Conservation (phyloP, 495 filamentous ascomycete genomes). For the Hypomontagnella submonticulosa region DNA sequence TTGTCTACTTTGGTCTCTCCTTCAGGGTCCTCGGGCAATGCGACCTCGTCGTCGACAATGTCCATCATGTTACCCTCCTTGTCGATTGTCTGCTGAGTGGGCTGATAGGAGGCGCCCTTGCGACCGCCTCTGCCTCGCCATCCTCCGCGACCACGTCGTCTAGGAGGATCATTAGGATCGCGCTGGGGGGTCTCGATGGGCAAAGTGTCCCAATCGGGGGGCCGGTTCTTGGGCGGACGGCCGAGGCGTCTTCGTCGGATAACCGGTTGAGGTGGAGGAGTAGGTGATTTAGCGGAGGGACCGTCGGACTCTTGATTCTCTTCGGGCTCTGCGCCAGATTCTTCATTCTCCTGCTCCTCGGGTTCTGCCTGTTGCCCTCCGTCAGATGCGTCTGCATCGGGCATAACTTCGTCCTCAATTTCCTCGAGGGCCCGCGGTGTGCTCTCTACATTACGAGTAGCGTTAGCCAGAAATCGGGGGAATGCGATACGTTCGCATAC, state of each 20-base stretch:
- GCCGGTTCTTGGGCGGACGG: constrained; percentile 84
- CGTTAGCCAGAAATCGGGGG: constrained; percentile 1
- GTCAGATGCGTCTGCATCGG: constrained; percentile 56
- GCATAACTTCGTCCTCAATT: constrained; percentile 63
- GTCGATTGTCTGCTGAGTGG: constrained; percentile 81
- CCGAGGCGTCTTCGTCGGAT: constrained; percentile 82
- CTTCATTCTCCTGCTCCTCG: constrained; percentile 54
- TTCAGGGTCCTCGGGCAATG: constrained; percentile 84
- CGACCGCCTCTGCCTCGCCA: constrained; percentile 74
- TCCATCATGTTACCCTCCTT: constrained; percentile 94
- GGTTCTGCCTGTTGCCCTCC: constrained; percentile 51
- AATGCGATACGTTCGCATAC: background rate
- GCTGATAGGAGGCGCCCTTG: constrained; percentile 78
- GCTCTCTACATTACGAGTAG: constrained; percentile 54
- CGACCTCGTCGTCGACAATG: constrained; percentile 91
- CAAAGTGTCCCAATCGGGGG: constrained; percentile 74
- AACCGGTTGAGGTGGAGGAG: constrained; percentile 68
- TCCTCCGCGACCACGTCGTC: constrained; percentile 76
- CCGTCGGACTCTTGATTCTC: constrained; percentile 48
- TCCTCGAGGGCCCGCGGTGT: constrained; percentile 61
- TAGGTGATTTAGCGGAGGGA: constrained; percentile 56
- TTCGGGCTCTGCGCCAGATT: constrained; percentile 47
- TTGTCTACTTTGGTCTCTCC: constrained; percentile 95
- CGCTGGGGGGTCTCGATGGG: constrained; percentile 67
- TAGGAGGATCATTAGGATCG: constrained; percentile 66